phyloP scores from a whole-genome alignment of 495 filamentous ascomycete genomes.

The Penicillium cinerascens region DNA sequence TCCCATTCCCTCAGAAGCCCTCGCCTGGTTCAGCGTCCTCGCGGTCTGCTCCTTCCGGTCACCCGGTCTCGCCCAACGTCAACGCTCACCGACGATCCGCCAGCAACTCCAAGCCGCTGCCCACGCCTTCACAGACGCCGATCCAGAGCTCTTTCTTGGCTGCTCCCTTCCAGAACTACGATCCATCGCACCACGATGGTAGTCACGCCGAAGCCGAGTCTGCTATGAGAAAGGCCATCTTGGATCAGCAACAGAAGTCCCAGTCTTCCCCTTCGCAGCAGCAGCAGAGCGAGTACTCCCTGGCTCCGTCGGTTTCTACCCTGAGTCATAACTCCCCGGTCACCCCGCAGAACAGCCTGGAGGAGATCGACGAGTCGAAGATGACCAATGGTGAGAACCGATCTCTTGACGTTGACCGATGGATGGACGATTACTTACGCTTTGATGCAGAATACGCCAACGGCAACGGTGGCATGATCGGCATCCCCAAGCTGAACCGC shows the following conservation, averaged over 20 bases:
- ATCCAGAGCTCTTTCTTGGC: constrained; percentile 43
- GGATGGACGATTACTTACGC: constrained; percentile 62
- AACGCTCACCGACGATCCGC: constrained; percentile 33
- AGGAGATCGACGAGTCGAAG: constrained; percentile 50
- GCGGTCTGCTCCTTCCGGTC: constrained; percentile 28
- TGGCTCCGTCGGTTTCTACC: constrained; percentile 53
- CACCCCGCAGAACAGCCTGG: constrained; percentile 53
- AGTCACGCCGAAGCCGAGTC: constrained; percentile 43
- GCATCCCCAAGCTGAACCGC: constrained; percentile 74
- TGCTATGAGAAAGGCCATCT: constrained; percentile 52
- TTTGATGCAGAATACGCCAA: constrained; percentile 44
- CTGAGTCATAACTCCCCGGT: constrained; percentile 54
- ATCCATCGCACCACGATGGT: constrained; percentile 39
- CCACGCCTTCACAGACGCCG: constrained; percentile 46
- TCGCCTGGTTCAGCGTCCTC: constrained; percentile 31
- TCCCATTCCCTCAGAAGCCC: constrained; percentile 37
- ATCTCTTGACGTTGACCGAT: constrained; percentile 44
- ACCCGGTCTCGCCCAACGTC: constrained; percentile 4
- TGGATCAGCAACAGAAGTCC: constrained; percentile 49
- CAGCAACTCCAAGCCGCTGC: constrained; percentile 42
- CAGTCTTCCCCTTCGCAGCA: constrained; percentile 25
- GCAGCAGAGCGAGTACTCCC: constrained; percentile 42
- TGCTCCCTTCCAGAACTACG: constrained; percentile 47
- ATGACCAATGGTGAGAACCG: constrained; percentile 50
- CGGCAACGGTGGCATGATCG: constrained; percentile 32